Conservation (phyloP, 768 basidiomycete genomes). For the Heimioporus sp. region DNA sequence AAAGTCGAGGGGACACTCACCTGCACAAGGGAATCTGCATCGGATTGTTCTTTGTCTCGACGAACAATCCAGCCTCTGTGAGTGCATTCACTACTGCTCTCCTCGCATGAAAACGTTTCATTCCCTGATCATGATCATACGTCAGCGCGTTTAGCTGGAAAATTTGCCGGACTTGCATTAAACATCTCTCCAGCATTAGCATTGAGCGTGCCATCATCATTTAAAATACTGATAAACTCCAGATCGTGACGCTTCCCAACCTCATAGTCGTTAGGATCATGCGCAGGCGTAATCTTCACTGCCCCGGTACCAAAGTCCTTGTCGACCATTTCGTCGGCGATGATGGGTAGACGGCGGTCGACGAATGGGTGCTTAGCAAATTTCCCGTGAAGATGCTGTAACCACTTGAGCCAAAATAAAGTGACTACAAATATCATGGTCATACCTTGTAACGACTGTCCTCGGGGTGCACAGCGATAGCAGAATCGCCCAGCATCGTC, state of each 20-base stretch:
- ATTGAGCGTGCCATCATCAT: conserved; percentile 96
- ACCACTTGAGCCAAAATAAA: neutral
- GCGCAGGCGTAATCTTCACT: conserved; percentile 98
- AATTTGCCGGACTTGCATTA: conserved; percentile 42
- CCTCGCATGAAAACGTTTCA: conserved; percentile 96
- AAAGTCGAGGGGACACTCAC: conserved; percentile 31
- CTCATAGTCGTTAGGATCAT: conserved; percentile 96
- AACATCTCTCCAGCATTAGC: conserved; percentile 81
- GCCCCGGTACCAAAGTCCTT: conserved; percentile 98
- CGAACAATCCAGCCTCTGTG: conserved; percentile 79
- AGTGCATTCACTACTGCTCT: conserved; percentile 79
- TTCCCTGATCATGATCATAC: conserved; percentile 52
- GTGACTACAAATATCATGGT: neutral
- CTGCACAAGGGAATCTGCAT: conserved; percentile 97
- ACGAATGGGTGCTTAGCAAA: conserved; percentile 89
- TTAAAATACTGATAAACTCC: conserved; percentile 91
- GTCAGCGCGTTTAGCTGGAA: neutral
- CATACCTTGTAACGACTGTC: conserved; percentile 82
- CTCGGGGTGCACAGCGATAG: conserved; percentile 93
- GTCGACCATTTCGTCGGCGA: conserved; percentile 86
- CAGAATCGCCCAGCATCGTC: conserved; percentile 98
- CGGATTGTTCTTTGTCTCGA: conserved; percentile 93
- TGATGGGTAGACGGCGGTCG: conserved; percentile 80
- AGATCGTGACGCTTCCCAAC: conserved; percentile 86
- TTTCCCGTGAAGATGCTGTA: conserved; percentile 89